A percentile compares a stretch with the other conserved stretches of the same genome.
phyloP scores from a whole-genome alignment of 371 early-diverging fungal genomes.

The Mucor plumbeus region DNA sequence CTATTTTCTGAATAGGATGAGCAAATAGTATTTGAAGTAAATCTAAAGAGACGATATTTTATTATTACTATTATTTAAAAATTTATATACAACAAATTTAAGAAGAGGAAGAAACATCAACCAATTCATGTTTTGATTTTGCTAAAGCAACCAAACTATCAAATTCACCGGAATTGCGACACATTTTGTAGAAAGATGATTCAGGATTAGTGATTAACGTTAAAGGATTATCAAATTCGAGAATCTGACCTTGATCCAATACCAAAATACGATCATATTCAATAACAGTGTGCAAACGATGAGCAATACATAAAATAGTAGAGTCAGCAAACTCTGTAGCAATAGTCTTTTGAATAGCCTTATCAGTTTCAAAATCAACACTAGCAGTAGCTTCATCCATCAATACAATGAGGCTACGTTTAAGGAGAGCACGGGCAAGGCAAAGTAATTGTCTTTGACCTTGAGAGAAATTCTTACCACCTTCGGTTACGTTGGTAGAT shows the following conservation, averaged over 20 bases:
- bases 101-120: background rate
- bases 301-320: constrained; percentile 74
- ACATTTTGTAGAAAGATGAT: constrained; percentile 65
- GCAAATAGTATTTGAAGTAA: too few relatives aligned
- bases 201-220: constrained; percentile 53
- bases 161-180: constrained; percentile 70
- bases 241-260: constrained; percentile 45
- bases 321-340: constrained; percentile 61
- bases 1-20: too few relatives aligned
- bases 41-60: background rate
- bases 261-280: constrained; percentile 55
- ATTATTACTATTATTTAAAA: background rate
- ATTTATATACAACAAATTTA: background rate
- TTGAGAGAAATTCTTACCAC: constrained; percentile 80
- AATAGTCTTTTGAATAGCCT: constrained; percentile 64
- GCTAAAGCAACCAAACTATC: constrained; percentile 56
- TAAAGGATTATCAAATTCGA: constrained; percentile 54
- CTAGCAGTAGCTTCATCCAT: constrained; percentile 67
- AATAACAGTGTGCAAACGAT: constrained; percentile 65
- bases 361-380: constrained; percentile 71
- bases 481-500: constrained; percentile 53
- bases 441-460: constrained; percentile 88
- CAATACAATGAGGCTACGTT: constrained; percentile 50
- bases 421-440: constrained; percentile 78
- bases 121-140: constrained; percentile 30